These are phyloP conservation scores for Calonectria hongkongensis DNA, from an alignment of 2,329 filamentous ascomycete genomes.

Conservation along the genomic window DNA sequence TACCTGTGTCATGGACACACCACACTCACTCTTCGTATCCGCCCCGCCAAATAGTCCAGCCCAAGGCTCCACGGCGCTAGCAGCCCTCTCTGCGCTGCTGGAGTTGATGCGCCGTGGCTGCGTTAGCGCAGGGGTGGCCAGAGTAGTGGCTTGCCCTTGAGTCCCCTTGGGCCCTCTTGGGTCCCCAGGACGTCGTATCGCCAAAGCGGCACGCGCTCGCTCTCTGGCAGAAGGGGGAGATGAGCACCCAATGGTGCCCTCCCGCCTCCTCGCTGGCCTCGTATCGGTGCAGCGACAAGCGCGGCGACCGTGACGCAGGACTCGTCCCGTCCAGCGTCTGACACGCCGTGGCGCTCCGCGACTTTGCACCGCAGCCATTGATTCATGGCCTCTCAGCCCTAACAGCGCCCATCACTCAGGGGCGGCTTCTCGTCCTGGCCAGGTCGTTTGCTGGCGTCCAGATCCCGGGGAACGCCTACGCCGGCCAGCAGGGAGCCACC, in stretches of 20 bases:
- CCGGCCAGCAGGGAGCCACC: slow-evolving; percentile 5
- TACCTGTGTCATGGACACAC: slow-evolving; percentile 1
- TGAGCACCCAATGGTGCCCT: slow-evolving; percentile 8
- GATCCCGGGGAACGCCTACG: slow-evolving; percentile 24
- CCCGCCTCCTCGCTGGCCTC: background rate
- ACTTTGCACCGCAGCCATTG: slow-evolving; percentile 9
- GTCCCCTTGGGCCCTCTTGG: background rate
- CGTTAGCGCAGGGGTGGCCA: slow-evolving; percentile 21
- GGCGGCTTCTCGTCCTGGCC: background rate
- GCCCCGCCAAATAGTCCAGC: slow-evolving; percentile 6
- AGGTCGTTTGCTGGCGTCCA: background rate
- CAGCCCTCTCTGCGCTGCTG: background rate
- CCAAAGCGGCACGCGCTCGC: slow-evolving; percentile 16
- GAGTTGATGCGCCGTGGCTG: slow-evolving; percentile 10
- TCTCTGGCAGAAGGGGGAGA: slow-evolving; percentile 2
- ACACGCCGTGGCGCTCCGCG: slow-evolving; percentile 2
- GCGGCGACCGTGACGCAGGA: background rate
- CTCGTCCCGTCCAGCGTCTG: background rate
- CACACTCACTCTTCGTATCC: background rate
- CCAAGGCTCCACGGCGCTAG: slow-evolving; percentile 8
- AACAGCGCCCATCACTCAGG: slow-evolving; percentile 3
- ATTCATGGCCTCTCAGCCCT: slow-evolving; percentile 21
- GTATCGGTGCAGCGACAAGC: background rate
- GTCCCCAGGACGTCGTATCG: slow-evolving; percentile 11
- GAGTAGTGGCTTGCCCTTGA: background rate